Conservation (phyloP, 1,284 basidiomycete species). For the Sporisorium reilianum region DNA sequence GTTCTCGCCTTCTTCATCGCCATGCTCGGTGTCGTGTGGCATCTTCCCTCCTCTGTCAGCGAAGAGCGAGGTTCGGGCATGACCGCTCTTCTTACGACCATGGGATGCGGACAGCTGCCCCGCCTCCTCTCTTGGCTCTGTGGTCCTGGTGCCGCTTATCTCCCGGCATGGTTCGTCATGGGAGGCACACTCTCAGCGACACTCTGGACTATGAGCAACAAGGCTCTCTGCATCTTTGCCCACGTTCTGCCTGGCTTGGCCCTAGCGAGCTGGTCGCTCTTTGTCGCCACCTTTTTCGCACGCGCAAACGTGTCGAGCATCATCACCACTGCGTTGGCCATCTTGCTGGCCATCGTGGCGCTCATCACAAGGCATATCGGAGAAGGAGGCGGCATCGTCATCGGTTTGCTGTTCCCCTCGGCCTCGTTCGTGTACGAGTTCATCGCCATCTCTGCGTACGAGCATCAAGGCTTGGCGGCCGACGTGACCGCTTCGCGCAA, state of each 20-base stretch:
- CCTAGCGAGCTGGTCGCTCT: conserved; percentile 79
- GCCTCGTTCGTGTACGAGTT: conserved; percentile 81
- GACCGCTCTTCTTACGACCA: conserved; percentile 43
- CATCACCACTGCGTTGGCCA: conserved; percentile 76
- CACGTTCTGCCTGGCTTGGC: conserved; percentile 78
- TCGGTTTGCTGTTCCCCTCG: conserved; percentile 80
- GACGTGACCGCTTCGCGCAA: conserved; percentile 72
- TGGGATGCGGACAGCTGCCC: conserved; percentile 44
- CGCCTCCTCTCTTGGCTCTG: conserved; percentile 42
- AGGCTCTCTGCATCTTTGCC: conserved; percentile 76
- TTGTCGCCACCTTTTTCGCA: conserved; percentile 77
- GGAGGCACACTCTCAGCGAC: conserved; percentile 76
- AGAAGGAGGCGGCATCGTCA: conserved; percentile 74
- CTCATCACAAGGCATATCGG: conserved; percentile 73
- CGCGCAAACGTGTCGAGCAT: conserved; percentile 81
- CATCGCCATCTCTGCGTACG: conserved; percentile 77
- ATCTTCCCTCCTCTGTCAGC: conserved; percentile 70
- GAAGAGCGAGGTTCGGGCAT: conserved; percentile 43
- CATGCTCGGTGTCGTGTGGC: conserved; percentile 78
- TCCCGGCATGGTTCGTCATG: conserved; percentile 78
- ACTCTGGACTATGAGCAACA: conserved; percentile 77
- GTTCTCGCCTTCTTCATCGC: conserved; percentile 73
- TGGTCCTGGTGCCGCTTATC: conserved; percentile 70
- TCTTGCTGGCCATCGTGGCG: conserved; percentile 79
- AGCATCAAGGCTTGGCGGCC: conserved; percentile 74